Conservation (phyloP, 306 rosid genomes). For the Hylodesmum podocarpum region DNA sequence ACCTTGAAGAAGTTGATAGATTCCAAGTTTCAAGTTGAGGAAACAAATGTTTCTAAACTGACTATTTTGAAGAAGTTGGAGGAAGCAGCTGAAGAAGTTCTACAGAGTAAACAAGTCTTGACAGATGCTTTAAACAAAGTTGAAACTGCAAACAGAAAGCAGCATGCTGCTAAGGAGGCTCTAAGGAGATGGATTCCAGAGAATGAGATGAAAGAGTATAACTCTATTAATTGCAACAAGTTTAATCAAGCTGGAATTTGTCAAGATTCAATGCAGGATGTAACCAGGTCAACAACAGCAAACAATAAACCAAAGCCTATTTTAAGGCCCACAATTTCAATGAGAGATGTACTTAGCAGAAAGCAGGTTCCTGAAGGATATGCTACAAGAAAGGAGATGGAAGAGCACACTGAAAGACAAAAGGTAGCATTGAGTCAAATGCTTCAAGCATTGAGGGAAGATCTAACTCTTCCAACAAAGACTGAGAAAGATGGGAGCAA, state of each 20-base stretch:
- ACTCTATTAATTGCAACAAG: conserved; percentile 38
- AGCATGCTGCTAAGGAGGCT: conserved; percentile 74
- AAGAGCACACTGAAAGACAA: conserved; percentile 46
- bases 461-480: conserved; percentile 61
- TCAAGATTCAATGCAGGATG: conserved; percentile 40
- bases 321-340: conserved; percentile 66
- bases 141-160: conserved; percentile 71
- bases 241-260: conserved; percentile 40
- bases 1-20: conserved; percentile 56
- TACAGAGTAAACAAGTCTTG: conserved; percentile 64
- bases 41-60: conserved; percentile 50
- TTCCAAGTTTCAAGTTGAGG: conserved; percentile 56
- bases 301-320: conserved; percentile 51
- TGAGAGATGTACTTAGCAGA: conserved; percentile 91
- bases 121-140: conserved; percentile 82
- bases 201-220: conserved; percentile 49
- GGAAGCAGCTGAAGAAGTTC: conserved; percentile 81
- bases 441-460: conserved; percentile 84
- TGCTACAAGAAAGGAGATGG: conserved; percentile 51
- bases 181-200: conserved; percentile 65
- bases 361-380: conserved; percentile 73
- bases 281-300: conserved; percentile 34
- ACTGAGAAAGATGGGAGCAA: conserved; percentile 58
- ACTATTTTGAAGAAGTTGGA: conserved; percentile 63
- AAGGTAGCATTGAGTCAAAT: conserved; percentile 94